A percentile compares a stretch with the other conserved stretches of the same genome.
Conservation (phyloP, 495 filamentous ascomycete species). For the Xylaria acuta region DNA sequence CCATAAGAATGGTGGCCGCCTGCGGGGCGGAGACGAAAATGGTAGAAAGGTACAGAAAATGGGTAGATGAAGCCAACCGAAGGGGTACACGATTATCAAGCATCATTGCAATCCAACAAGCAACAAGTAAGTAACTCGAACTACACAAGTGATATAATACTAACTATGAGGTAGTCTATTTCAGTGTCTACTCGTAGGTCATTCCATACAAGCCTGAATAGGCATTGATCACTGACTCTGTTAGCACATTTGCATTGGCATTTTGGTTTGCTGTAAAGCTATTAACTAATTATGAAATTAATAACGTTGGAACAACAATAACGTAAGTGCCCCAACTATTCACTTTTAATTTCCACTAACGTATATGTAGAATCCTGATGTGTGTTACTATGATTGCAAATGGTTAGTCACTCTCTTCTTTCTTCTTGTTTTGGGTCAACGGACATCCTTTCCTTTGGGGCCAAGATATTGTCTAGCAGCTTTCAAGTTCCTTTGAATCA, state of each 20-base stretch:
- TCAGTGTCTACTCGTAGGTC: constrained; percentile 51
- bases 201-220: neutral
- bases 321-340: constrained; percentile 46
- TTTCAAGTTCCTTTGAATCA: no score
- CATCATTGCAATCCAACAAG: constrained; percentile 53
- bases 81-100: constrained; percentile 60
- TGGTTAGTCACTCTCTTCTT: no score
- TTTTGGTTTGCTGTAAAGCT: constrained; percentile 54
- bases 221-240: constrained; percentile 8
- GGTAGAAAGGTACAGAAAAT: constrained; percentile 56
- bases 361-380: constrained; percentile 57
- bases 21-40: constrained; percentile 67
- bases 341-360: neutral
- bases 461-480: no score
- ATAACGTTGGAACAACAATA: constrained; percentile 54
- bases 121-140: constrained; percentile 42
- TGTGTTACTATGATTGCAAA: constrained; percentile 63
- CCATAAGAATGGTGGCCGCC: constrained; percentile 66
- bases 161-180: constrained; percentile 46
- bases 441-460: no score
- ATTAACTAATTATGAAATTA: constrained; percentile 40
- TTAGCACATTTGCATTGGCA: constrained; percentile 53
- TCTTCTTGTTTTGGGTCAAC: no score
- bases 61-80: constrained; percentile 63
- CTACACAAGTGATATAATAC: neutral